Conservation (phyloP, 768 basidiomycete species). For the Cantharellus anzutake region DNA sequence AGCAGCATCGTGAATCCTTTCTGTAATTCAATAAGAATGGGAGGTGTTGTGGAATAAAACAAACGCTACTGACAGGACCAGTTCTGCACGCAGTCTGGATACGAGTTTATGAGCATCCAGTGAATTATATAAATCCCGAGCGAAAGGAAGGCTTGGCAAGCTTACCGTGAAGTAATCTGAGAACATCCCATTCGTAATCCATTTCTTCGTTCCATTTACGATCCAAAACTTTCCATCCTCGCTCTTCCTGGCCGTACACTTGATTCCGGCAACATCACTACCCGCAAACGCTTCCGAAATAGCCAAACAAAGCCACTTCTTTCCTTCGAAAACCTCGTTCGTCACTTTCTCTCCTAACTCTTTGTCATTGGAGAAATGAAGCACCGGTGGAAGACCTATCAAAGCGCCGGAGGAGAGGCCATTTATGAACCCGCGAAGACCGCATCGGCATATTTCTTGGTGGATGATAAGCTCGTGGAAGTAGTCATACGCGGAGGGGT, state of each 20-base stretch:
- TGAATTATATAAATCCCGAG: slow-evolving; percentile 3
- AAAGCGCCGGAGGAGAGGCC: slow-evolving; percentile 40
- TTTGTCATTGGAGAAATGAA: slow-evolving; percentile 43
- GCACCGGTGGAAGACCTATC: slow-evolving; percentile 46
- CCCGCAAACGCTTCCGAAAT: slow-evolving; percentile 91
- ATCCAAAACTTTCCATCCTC: slow-evolving; percentile 70
- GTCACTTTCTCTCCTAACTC: slow-evolving; percentile 55
- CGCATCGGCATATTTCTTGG: slow-evolving; percentile 65
- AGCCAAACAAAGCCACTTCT: slow-evolving; percentile 75
- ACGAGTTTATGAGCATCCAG: too few relatives aligned
- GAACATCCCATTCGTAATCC: slow-evolving; percentile 80
- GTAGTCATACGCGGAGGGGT: slow-evolving; percentile 44
- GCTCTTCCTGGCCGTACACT: slow-evolving; percentile 53
- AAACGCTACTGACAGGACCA: slow-evolving; percentile 40
- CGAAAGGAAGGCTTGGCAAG: too few relatives aligned
- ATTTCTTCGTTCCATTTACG: slow-evolving; percentile 91
- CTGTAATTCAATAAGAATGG: slow-evolving; percentile 9
- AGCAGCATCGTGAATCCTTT: slow-evolving; percentile 59
- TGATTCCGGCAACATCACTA: slow-evolving; percentile 63
- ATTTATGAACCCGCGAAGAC: slow-evolving; percentile 72
- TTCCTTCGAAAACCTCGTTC: slow-evolving; percentile 45
- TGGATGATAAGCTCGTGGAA: slow-evolving; percentile 84
- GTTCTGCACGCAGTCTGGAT: slow-evolving; percentile 15
- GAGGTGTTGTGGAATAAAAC: background rate
- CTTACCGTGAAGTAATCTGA: slow-evolving; percentile 30